Percentiles rank a stretch among this genome's conserved stretches.
phyloP scores from a whole-genome alignment of 2,329 filamentous ascomycete genomes.

The Colletotrichum chlorophyti region DNA sequence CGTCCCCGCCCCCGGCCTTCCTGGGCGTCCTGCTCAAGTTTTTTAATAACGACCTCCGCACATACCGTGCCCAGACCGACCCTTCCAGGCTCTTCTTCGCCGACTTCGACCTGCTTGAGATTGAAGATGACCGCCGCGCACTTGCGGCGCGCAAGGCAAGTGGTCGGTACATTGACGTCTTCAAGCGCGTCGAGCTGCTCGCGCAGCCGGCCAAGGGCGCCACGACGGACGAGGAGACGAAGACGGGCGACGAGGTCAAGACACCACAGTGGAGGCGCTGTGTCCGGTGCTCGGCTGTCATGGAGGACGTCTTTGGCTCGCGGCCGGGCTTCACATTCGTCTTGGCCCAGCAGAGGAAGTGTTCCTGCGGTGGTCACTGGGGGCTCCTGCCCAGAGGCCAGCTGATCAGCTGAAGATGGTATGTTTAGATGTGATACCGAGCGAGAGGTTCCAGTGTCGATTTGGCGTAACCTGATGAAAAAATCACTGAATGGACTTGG shows the following conservation, averaged over 20 bases:
- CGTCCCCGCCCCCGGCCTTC: slow-evolving; percentile 53
- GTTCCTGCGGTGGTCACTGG: slow-evolving; percentile 62
- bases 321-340: slow-evolving; percentile 61
- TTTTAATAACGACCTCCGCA: slow-evolving; percentile 64
- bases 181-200: slow-evolving; percentile 62
- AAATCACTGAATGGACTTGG: too few relatives aligned
- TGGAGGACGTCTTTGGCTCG: slow-evolving; percentile 62
- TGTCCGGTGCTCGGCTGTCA: slow-evolving; percentile 68
- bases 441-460: too few relatives aligned
- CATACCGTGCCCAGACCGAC: slow-evolving; percentile 67
- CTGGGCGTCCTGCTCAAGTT: slow-evolving; percentile 68
- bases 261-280: slow-evolving; percentile 52
- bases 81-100: slow-evolving; percentile 74
- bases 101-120: slow-evolving; percentile 73
- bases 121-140: slow-evolving; percentile 63
- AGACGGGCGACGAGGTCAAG: slow-evolving; percentile 50
- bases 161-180: slow-evolving; percentile 58
- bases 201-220: not conserved
- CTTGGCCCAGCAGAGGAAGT: slow-evolving; percentile 60
- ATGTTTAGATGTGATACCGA: not conserved
- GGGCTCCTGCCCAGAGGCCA: slow-evolving; percentile 46
- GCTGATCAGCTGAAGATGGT: slow-evolving; percentile 4
- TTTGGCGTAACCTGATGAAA: too few relatives aligned
- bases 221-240: slow-evolving; percentile 50
- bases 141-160: slow-evolving; percentile 45